Evolutionary conservation across 1,284 basidiomycete genomes (phyloP), one percentile per base, ranked within the genome.

Genomic region (Taiwanofungus camphoratus): DNA sequence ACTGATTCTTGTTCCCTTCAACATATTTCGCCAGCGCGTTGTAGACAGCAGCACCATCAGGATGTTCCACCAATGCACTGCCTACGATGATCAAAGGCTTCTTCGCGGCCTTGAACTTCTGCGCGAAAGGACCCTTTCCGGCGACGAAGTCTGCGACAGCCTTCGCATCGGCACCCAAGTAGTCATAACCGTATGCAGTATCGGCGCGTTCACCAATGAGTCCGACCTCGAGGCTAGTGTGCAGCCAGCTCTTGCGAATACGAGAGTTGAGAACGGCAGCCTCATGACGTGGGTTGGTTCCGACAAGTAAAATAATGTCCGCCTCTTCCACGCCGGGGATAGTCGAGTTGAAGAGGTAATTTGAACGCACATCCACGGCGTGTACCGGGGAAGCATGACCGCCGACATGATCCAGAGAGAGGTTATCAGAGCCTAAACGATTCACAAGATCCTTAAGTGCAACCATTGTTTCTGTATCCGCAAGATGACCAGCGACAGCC

Each of bases 231-330:
- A 94, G 74, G 44, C 79, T 77, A 16, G 79, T 83, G 60, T 92
- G 84, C 54, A 99, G 64, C 88, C 91, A 99, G 53, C 82, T 87
- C 75, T 93, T 95, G 60, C 95, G 82, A 59, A 99, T 91, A 53
- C 95, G 88, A 9, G 94, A 93, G 76, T 99, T 99, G 60, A 99
- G 75, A 46, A 98, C 94, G 24, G 96, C 89, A 6, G 93, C 96
- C 69, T 99, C 96, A 64, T 98, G 94, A 36, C 96, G 80, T 11
- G 95, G 95, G 70, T 99, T 98, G 43, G 93, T 97, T 52, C 95
- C 95, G 56, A 99, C 82, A 27, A 99, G 81, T 15, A 99, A 79
- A 52, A 99, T 89, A 26, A 73, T 90, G 60, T 99, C 96, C 22
- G 95, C 94, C 48, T 87, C 77, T 60, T 96, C 95, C 34, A 95